Percentiles rank a stretch among this genome's conserved stretches.
These are phyloP conservation scores for Talaromyces wortmannii DNA, from an alignment of 495 filamentous ascomycete genomes.

Conservation along the genomic window DNA sequence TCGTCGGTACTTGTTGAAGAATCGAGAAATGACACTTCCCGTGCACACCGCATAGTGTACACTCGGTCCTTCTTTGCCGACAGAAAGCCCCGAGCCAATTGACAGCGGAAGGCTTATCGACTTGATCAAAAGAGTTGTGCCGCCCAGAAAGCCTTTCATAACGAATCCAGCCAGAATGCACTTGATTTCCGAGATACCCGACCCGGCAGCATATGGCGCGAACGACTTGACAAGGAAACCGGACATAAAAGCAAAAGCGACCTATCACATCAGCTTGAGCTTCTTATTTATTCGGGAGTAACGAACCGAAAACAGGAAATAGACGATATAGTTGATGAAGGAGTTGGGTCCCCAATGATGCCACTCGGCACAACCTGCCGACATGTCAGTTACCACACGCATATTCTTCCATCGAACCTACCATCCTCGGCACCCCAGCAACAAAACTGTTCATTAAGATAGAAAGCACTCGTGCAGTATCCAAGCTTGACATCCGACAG, in stretches of 20 bases:
- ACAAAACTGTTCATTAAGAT: slow-evolving; percentile 96
- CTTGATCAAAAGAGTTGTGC: slow-evolving; percentile 91
- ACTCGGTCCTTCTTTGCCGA: slow-evolving; percentile 96
- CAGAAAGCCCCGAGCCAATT: slow-evolving; percentile 90
- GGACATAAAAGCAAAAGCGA: slow-evolving; percentile 73
- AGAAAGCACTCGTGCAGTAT: slow-evolving; percentile 90
- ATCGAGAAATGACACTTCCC: slow-evolving; percentile 89
- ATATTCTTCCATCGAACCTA: slow-evolving; percentile 21
- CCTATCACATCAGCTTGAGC: slow-evolving; percentile 33
- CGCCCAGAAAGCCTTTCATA: slow-evolving; percentile 96
- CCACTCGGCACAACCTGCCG: slow-evolving; percentile 78
- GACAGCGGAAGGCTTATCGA: slow-evolving; percentile 85
- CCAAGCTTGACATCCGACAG: slow-evolving; percentile 92
- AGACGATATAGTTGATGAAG: slow-evolving; percentile 79
- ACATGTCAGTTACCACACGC: neutral
- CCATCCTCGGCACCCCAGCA: slow-evolving; percentile 94
- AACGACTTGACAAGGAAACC: slow-evolving; percentile 86
- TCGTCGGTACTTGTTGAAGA: slow-evolving; percentile 87
- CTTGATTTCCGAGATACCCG: slow-evolving; percentile 98
- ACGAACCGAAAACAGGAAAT: slow-evolving; percentile 80
- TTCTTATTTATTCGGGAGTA: neutral
- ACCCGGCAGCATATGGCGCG: slow-evolving; percentile 94
- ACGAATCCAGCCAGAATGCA: slow-evolving; percentile 99
- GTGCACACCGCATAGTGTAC: slow-evolving; percentile 98
- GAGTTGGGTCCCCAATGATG: slow-evolving; percentile 76